Percentiles rank a stretch among this genome's conserved stretches.
Evolutionary conservation across 2,329 filamentous ascomycete genomes (phyloP).

Genomic region (Xylaria sp.): DNA sequence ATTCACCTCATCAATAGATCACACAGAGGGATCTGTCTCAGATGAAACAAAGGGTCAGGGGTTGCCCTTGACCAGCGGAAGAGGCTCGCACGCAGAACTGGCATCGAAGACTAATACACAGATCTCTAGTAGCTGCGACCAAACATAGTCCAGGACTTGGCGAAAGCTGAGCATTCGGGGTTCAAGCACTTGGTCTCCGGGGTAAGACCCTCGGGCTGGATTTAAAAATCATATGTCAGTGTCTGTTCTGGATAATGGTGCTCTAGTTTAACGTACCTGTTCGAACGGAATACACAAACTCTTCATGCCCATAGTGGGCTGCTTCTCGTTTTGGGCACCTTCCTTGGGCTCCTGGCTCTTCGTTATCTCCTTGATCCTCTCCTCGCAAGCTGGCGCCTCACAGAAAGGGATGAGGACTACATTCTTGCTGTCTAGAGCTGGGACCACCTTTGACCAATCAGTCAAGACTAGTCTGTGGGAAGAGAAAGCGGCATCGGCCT

Average conservation of each 20-base stretch:
- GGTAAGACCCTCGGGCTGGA: conserved; percentile 75
- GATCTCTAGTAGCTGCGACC: conserved; percentile 68
- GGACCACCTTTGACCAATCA: conserved; percentile 90
- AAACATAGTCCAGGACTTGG: conserved; percentile 92
- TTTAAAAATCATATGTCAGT: conserved; percentile 67
- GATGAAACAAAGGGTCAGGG: neutral
- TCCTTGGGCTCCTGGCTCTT: conserved; percentile 72
- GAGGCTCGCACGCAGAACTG: neutral
- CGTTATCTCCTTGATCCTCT: conserved; percentile 92
- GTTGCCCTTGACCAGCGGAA: neutral
- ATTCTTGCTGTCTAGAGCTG: conserved; percentile 89
- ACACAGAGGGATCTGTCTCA: neutral
- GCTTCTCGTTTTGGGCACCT: conserved; percentile 54
- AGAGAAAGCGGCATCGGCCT: conserved; percentile 79
- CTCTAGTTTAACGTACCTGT: conserved; percentile 57
- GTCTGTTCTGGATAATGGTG: conserved; percentile 44
- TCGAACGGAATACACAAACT: conserved; percentile 78
- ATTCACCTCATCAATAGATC: neutral
- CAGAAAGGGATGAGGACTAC: conserved; percentile 93
- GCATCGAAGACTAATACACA: neutral
- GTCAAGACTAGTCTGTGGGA: conserved; percentile 81
- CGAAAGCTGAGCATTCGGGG: conserved; percentile 78
- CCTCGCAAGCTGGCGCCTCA: conserved; percentile 80
- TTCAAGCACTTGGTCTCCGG: conserved; percentile 88
- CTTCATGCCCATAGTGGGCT: conserved; percentile 70